Conservation (phyloP, 139 green algal genomes). For the Microglena sp. region DNA sequence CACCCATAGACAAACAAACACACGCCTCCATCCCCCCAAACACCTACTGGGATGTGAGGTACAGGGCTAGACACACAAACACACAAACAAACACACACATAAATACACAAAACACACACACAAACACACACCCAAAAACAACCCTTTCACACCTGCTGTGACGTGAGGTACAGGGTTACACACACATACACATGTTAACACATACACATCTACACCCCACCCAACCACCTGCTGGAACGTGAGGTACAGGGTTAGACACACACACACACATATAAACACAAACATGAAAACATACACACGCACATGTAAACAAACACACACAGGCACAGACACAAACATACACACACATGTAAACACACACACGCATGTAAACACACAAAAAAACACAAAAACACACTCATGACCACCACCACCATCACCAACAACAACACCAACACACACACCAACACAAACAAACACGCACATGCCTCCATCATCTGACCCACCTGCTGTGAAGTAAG, state of each 20-base stretch:
- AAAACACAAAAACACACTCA: too few relatives aligned
- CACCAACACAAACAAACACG: neutral
- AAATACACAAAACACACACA: neutral
- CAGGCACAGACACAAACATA: neutral
- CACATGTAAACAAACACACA: neutral
- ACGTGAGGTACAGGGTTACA: slow-evolving; percentile 42
- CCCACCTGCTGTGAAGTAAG: neutral
- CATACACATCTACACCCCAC: neutral
- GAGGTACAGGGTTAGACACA: neutral
- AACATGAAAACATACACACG: neutral
- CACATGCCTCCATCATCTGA: neutral
- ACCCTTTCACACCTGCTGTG: slow-evolving; percentile 5
- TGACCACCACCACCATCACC: neutral
- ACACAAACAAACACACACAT: neutral
- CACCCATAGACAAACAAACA: neutral
- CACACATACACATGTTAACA: neutral
- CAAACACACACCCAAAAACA: neutral
- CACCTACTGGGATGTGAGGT: neutral
- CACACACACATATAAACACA: neutral
- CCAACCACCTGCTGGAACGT: neutral
- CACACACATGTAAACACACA: neutral
- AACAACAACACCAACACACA: neutral
- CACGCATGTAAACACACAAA: too few relatives aligned
- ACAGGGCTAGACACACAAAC: neutral
- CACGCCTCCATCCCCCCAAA: neutral